These are phyloP conservation scores for Saccharomyces hybrid DNA, from an alignment of 1,139 yeast species.

Conservation along the genomic window DNA sequence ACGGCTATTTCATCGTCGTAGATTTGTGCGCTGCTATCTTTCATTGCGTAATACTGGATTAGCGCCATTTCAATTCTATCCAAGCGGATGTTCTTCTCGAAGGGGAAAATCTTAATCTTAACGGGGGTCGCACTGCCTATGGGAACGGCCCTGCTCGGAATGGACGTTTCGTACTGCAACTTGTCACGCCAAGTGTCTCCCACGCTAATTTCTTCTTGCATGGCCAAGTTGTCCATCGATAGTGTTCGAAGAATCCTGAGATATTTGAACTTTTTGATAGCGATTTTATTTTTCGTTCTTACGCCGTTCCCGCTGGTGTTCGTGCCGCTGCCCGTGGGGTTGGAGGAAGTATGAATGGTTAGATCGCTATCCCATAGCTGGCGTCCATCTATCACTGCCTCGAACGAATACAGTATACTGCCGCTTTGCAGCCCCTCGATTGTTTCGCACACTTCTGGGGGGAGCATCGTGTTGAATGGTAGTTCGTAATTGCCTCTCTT, in stretches of 20 bases:
- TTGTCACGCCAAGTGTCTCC: slow-evolving; percentile 60
- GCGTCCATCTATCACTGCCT: slow-evolving; percentile 49
- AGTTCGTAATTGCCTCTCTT: slow-evolving; percentile 61
- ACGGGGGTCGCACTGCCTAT: slow-evolving; percentile 52
- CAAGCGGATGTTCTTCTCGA: slow-evolving; percentile 47
- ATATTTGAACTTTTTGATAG: slow-evolving; percentile 32
- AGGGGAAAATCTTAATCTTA: slow-evolving; percentile 48
- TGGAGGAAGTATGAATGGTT: slow-evolving; percentile 1
- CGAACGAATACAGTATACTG: slow-evolving; percentile 47
- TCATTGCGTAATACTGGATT: slow-evolving; percentile 44
- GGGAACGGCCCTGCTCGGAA: slow-evolving; percentile 53
- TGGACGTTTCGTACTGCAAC: slow-evolving; percentile 52
- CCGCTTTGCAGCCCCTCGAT: slow-evolving; percentile 59
- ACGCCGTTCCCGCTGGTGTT: slow-evolving; percentile 1
- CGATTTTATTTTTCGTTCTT: slow-evolving; percentile 1
- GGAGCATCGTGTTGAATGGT: slow-evolving; percentile 51
- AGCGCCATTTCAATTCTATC: slow-evolving; percentile 44
- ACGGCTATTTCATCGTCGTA: slow-evolving; percentile 40
- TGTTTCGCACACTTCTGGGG: slow-evolving; percentile 57
- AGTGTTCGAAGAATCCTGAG: slow-evolving; percentile 48
- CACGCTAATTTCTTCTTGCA: slow-evolving; percentile 50
- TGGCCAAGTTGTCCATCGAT: slow-evolving; percentile 43
- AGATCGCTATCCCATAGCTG: slow-evolving; percentile 13
- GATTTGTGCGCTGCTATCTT: slow-evolving; percentile 34
- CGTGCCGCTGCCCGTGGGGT: background rate